Evolutionary conservation across 2,329 filamentous ascomycete genomes (phyloP).

Genomic region (Fusarium verrucosum): DNA sequence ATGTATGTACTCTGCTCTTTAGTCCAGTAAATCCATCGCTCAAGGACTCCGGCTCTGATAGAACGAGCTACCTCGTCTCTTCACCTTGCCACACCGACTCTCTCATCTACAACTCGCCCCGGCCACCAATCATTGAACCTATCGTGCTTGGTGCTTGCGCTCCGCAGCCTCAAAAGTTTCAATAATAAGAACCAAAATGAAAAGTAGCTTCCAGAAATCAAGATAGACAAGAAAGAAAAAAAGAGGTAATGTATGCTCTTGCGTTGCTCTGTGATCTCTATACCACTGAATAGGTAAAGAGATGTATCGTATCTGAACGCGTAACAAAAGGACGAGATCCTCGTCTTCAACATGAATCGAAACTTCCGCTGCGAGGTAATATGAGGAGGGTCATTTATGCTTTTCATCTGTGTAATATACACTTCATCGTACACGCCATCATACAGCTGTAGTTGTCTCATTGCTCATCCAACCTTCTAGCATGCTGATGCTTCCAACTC

Average conservation of each 20-base stretch:
- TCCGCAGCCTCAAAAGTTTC: constrained; percentile 39
- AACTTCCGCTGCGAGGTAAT: constrained; percentile 24
- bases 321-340: constrained; percentile 28
- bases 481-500: constrained; percentile 15
- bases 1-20: constrained; percentile 68
- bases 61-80: constrained; percentile 57
- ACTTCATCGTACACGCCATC: constrained; percentile 39
- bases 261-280: constrained; percentile 69
- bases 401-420: constrained; percentile 42
- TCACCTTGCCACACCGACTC: constrained; percentile 28
- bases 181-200: not conserved
- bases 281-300: constrained; percentile 63
- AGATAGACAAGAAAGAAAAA: not conserved
- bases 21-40: constrained; percentile 69
- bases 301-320: constrained; percentile 74
- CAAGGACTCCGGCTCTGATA: constrained; percentile 69
- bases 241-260: constrained; percentile 57
- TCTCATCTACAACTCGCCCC: constrained; percentile 11
- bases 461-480: constrained; percentile 15
- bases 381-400: constrained; percentile 45
- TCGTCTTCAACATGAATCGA: not conserved
- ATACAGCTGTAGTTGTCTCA: constrained; percentile 24
- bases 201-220: not conserved
- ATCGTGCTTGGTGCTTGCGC: constrained; percentile 46
- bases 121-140: constrained; percentile 8